These are phyloP conservation scores for Rubia peregrina DNA, from an alignment of 305 asterid species.

Conservation along the genomic window DNA sequence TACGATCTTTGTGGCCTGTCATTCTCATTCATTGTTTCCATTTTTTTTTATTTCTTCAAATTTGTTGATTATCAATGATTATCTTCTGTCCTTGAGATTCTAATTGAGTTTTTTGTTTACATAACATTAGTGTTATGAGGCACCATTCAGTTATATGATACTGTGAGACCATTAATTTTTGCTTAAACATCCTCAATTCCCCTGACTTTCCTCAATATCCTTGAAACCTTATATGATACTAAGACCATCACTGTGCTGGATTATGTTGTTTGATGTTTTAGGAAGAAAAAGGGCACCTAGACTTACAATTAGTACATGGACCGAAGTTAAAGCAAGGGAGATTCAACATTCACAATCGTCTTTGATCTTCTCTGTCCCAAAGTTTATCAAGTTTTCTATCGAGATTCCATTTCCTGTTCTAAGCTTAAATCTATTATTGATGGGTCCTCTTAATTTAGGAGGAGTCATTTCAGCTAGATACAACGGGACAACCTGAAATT, in stretches of 20 bases:
- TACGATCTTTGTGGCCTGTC: not conserved
- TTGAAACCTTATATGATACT: conserved; percentile 23
- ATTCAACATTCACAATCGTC: conserved; percentile 47
- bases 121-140: conserved; percentile 75
- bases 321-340: conserved; percentile 38
- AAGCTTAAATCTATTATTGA: conserved; percentile 35
- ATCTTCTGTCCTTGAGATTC: conserved; percentile 55
- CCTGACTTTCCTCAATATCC: conserved; percentile 32
- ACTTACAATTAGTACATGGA: conserved; percentile 33
- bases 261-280: conserved; percentile 53
- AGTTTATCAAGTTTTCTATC: conserved; percentile 36
- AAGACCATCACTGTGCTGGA: conserved; percentile 25
- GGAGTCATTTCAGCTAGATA: conserved; percentile 67
- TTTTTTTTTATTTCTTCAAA: not conserved
- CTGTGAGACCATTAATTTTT: conserved; percentile 45
- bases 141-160: conserved; percentile 74
- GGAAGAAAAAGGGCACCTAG: conserved; percentile 49
- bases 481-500: conserved; percentile 41
- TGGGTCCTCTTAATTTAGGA: conserved; percentile 42
- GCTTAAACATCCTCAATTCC: conserved; percentile 44
- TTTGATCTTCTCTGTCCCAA: conserved; percentile 30
- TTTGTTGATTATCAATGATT: conserved; percentile 16
- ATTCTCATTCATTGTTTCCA: conserved; percentile 6
- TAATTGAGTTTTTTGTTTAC: conserved; percentile 84
- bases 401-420: conserved; percentile 31